Conservation (phyloP, 768 basidiomycete species). For the Suillus bovinus region DNA sequence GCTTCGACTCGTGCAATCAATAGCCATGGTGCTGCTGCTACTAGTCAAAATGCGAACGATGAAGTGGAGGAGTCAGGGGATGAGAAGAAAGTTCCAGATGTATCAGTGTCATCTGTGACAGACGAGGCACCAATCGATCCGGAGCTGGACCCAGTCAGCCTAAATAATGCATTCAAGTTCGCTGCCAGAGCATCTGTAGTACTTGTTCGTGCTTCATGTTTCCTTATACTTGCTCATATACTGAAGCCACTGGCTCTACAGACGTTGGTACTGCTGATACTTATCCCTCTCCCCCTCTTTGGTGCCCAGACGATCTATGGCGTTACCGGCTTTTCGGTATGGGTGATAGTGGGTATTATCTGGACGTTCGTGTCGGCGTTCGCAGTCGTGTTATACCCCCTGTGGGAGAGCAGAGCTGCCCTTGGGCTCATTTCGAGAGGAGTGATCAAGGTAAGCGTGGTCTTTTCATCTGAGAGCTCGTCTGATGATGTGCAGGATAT, state of each 20-base stretch:
- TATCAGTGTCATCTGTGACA: constrained; percentile 38
- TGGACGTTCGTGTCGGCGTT: constrained; percentile 83
- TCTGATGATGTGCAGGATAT: constrained; percentile 34
- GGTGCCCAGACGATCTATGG: constrained; percentile 75
- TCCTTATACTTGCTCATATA: constrained; percentile 1
- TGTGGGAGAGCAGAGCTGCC: constrained; percentile 80
- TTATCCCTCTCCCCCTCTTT: constrained; percentile 87
- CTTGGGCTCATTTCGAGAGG: constrained; percentile 59
- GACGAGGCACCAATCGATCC: constrained; percentile 41
- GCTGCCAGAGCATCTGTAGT: constrained; percentile 73
- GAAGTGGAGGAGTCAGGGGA: constrained; percentile 29
- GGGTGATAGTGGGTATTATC: constrained; percentile 80
- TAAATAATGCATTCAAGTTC: constrained; percentile 78
- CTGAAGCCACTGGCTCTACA: constrained; percentile 21
- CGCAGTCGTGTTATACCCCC: constrained; percentile 79
- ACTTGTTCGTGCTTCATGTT: constrained; percentile 46
- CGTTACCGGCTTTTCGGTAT: constrained; percentile 64
- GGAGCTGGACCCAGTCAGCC: constrained; percentile 63
- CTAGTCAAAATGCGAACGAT: constrained; percentile 17
- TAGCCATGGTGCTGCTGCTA: constrained; percentile 9
- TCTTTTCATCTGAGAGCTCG: neutral
- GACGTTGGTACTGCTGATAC: constrained; percentile 64
- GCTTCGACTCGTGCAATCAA: constrained; percentile 80
- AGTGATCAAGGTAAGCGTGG: constrained; percentile 54
- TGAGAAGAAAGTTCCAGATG: constrained; percentile 37